Evolutionary conservation across 768 basidiomycete species (phyloP), one percentile per base, ranked within the genome.

Genomic region (Phlebiopsis flavidoalba): DNA sequence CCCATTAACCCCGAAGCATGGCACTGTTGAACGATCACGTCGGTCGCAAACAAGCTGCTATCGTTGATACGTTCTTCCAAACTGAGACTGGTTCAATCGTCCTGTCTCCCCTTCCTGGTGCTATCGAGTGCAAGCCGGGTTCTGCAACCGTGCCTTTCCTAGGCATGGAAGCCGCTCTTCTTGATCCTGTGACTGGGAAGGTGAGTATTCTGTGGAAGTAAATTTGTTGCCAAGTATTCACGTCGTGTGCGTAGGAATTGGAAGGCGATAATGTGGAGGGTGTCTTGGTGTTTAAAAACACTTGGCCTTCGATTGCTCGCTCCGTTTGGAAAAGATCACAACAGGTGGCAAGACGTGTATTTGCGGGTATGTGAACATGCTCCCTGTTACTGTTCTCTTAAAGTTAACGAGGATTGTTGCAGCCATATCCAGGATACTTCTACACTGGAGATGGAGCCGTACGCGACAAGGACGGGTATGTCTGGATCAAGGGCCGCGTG

Each of bases 1-100:
- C 97, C 97, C 0, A 98, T 99, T 79, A 98, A 98, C 75, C 95
- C 95, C 26, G 96, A 98, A 73, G 96, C 96, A 11, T 98, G 96
- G 96, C 84, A 95, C 68, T 98, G 96, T 98, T 95, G 76, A 94
- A 96, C 73, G 94, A 97, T 69, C 85, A 93, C 69, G 95, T 96
- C 57, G 97, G 96, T 10, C 82, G 83, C 68, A 79, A 74, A 64
- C 83, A 98, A 73, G 95, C 93, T 71, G 93, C 96, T 5, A 87
- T 97, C 65, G 95, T 96, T 45, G 95, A 96, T 75, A 96, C 93
- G 3, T 95, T 86, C 76, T 95, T 91, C 92, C 95, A 98, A 82
- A 99, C 97, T 0, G 96, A 99, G 78, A 98, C 97, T 0, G 96
- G 96, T 57, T 93, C 91, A 1, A 95, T 97, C 73, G 87, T 94